Percentiles rank a stretch among this genome's conserved stretches.
phyloP scores from a whole-genome alignment of 2,329 filamentous ascomycete species.

The Botrytis byssoidea region DNA sequence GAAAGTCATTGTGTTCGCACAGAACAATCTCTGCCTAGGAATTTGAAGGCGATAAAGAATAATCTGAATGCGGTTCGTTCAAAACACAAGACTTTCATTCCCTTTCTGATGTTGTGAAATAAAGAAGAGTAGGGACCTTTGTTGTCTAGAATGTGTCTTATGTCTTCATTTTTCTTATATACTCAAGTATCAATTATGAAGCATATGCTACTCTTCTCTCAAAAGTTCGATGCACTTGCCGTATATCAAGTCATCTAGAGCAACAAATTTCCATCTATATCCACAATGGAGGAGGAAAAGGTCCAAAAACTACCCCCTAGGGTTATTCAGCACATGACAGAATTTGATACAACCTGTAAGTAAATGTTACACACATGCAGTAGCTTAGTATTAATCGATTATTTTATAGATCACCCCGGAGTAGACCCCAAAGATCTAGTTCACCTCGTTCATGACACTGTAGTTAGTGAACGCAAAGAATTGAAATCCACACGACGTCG shows the following conservation, averaged over 20 bases:
- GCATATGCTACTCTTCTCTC: too few species aligned
- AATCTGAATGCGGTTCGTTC: not conserved
- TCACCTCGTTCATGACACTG: not conserved
- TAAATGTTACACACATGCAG: not conserved
- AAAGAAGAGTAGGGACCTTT: too few species aligned
- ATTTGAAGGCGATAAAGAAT: not conserved
- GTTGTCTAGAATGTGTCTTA: not conserved
- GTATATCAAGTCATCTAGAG: not conserved
- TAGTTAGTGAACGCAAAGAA: not conserved
- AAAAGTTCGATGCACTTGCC: not conserved
- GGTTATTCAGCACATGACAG: not conserved
- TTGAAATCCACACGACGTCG: too few species aligned
- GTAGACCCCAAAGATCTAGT: not conserved
- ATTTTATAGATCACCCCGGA: not conserved
- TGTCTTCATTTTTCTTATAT: not conserved
- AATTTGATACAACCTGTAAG: not conserved
- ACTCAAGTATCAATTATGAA: too few species aligned
- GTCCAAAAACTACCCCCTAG: not conserved
- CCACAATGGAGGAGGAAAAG: not conserved
- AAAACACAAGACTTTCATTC: not conserved
- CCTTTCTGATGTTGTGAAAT: not conserved
- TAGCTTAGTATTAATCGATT: not conserved
- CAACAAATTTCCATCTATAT: not conserved
- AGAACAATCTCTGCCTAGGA: not conserved
- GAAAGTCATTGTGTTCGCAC: not conserved